Base-by-base conservation (phyloP, 139 green algal genomes). In the Astrephomene gubernaculifera region DNA sequence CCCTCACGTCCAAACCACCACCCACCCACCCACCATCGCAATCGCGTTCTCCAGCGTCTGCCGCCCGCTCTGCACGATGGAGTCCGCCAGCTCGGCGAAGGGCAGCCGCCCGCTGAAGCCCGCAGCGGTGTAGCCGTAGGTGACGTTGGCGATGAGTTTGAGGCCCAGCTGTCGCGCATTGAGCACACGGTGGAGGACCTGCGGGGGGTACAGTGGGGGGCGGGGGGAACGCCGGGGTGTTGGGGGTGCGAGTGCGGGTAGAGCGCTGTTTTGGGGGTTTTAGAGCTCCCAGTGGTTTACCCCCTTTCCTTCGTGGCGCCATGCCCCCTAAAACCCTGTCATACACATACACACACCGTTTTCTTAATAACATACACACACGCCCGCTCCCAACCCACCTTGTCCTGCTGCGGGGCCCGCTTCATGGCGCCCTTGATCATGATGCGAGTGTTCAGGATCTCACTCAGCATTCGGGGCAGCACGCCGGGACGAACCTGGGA, bases 71-170 rank as follows among this genome's bases (percentile, higher is more conserved):
- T 95, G 90, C 71, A 99, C 97, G 67, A 99, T 99, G 19, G 96
- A 90, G 86, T 99, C 97, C 10, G 97, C 97, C 61, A 99, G 91
- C 92, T 99, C 97, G 10, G 97, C 96, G 73, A 95, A 96, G 17
- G 97, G 97, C 97, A 99, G 99, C 61, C 97, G 93, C 1, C 97
- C 97, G 19, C 79, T 92, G 88, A 97, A 98, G 36, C 87, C 85
- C 12, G 91, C 91, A 25, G 65, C 70, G 33, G 92, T 91, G 82
- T 95, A 94, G 70, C 95, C 94, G 85, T 96, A 98, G 25, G 89
- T 86, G 92, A 99, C 97, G 88, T 99, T 99, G 70, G 97, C 94
- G 68, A 99, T 98, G 68, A 99, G 93, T 91, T 99, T 99, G 63
- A 99, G 92, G 6, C 90, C 94, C 87, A 99, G 98, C 93, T 99